Conservation (phyloP, 73 alveolate species). For the Loxodes magnus region DNA sequence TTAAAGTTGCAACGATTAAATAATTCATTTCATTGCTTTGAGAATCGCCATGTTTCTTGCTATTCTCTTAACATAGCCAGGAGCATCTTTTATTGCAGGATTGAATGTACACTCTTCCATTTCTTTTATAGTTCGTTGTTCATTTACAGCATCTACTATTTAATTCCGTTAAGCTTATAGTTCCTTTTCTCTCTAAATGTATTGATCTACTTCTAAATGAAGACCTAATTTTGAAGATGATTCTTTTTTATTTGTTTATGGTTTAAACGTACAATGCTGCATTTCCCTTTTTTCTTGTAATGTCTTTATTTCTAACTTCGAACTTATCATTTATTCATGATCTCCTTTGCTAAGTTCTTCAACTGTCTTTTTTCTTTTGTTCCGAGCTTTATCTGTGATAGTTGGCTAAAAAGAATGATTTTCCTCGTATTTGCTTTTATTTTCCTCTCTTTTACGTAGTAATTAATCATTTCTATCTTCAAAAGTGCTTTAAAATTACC, state of each 20-base stretch:
- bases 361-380: constrained; percentile 1
- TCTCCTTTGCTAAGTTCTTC: constrained; percentile 4
- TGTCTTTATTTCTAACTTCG: not conserved
- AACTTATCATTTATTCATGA: not conserved
- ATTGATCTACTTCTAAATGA: constrained; percentile 5
- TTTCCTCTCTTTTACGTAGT: not conserved
- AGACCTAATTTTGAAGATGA: no score
- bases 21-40: no score
- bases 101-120: constrained; percentile 3
- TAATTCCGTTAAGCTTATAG: not conserved
- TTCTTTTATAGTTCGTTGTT: constrained; percentile 1
- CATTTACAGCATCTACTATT: not conserved
- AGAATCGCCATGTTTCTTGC: constrained; percentile 16
- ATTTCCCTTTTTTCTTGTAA: no score
- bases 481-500: no score
- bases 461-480: not conserved
- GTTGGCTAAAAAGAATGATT: constrained; percentile 3
- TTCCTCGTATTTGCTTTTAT: not conserved
- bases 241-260: no score
- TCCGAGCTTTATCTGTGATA: constrained; percentile 5
- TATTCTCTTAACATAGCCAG: constrained; percentile 8
- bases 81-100: constrained; percentile 12
- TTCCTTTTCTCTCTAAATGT: not conserved
- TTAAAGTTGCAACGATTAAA: no score
- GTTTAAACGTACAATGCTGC: no score